Conservation (phyloP, 139 green algal genomes). For the Medakamo hakoo region DNA sequence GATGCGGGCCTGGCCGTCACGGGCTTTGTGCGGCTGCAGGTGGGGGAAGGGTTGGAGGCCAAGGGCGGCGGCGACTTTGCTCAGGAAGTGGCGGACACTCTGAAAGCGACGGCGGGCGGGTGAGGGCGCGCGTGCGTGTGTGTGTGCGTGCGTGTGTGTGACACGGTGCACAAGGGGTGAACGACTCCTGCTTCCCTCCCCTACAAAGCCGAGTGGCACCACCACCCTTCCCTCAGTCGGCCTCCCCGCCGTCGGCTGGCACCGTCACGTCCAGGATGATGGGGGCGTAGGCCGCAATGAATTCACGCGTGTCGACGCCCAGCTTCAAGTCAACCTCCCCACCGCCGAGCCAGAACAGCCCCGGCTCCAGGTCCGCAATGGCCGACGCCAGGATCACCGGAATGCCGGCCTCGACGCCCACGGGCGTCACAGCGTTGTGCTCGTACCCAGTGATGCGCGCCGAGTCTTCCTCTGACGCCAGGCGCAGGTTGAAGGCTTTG, state of each 20-base stretch:
- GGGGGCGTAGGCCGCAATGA: conserved; percentile 26
- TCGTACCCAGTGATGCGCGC: conserved; percentile 41
- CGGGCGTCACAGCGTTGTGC: conserved; percentile 72
- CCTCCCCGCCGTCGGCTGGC: no score
- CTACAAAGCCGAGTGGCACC: no score
- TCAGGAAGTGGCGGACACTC: background rate
- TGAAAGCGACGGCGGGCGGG: background rate
- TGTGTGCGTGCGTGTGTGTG: background rate
- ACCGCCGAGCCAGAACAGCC: conserved; percentile 62
- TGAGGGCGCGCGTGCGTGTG: background rate
- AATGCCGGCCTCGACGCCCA: conserved; percentile 44
- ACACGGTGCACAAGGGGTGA: background rate
- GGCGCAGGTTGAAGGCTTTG: conserved; percentile 69
- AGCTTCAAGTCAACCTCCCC: conserved; percentile 86
- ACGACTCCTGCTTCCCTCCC: background rate
- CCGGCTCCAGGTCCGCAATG: conserved; percentile 31
- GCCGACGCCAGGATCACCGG: conserved; percentile 50
- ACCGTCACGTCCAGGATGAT: conserved; percentile 37
- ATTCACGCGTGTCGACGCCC: conserved; percentile 20
- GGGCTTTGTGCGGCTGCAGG: background rate
- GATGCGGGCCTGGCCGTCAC: background rate
- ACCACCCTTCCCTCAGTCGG: no score
- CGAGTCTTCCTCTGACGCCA: conserved; percentile 49
- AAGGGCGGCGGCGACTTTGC: background rate
- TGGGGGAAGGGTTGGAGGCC: background rate